These are phyloP conservation scores for Crucibulum parvulum DNA, from an alignment of 1,284 basidiomycete species.

Conservation along the genomic window DNA sequence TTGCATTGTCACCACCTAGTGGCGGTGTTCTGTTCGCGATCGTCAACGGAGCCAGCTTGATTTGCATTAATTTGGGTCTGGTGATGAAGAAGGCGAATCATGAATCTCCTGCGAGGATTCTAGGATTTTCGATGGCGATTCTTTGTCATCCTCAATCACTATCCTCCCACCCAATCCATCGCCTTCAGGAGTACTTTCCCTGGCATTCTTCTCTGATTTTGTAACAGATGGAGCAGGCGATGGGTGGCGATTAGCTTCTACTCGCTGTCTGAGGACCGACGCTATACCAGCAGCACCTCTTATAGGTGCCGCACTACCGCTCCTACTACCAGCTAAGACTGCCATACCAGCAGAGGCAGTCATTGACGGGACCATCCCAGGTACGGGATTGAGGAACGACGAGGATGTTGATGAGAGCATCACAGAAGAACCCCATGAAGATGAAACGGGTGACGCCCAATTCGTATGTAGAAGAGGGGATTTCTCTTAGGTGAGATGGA, in stretches of 20 bases:
- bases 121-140: conserved; percentile 26
- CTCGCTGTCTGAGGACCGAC: neutral
- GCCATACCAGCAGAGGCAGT: neutral
- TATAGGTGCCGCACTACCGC: neutral
- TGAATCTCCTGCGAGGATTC: neutral
- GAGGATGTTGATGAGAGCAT: neutral
- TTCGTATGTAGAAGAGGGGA: conserved; percentile 62
- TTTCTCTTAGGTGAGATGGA: conserved; percentile 16
- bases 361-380: conserved; percentile 1
- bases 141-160: conserved; percentile 44
- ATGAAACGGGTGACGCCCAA: conserved; percentile 55
- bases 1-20: conserved; percentile 7
- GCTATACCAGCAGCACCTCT: neutral
- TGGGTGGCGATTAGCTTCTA: neutral
- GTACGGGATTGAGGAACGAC: neutral
- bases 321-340: neutral
- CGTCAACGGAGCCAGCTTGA: conserved; percentile 19
- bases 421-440: conserved; percentile 24
- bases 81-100: conserved; percentile 19
- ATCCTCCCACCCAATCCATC: conserved; percentile 10
- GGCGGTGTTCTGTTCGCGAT: conserved; percentile 30
- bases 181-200: neutral
- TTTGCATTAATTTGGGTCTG: conserved; percentile 16
- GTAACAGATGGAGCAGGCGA: too few relatives aligned
- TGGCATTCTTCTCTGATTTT: too few relatives aligned